Evolutionary conservation across 1,284 basidiomycete species (phyloP).

Genomic region (Malassezia slooffiae): DNA sequence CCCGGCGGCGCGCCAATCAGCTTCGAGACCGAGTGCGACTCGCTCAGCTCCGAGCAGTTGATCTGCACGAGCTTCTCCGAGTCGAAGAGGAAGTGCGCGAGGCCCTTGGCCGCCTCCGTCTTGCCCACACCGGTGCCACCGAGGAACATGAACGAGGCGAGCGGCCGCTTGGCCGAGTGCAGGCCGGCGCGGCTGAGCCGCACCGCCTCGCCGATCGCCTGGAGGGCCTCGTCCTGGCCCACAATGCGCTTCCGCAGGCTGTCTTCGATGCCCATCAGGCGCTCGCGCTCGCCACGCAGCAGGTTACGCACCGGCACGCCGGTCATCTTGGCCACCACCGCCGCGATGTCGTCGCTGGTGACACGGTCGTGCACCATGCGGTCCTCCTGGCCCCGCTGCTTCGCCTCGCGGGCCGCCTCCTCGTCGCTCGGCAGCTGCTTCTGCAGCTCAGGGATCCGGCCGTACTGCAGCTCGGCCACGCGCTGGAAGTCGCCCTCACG

Average conservation of each 20-base stretch:
- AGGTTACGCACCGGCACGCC: slow-evolving; percentile 83
- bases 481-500: slow-evolving; percentile 66
- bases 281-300: slow-evolving; percentile 77
- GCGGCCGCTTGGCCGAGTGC: slow-evolving; percentile 71
- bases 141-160: slow-evolving; percentile 82
- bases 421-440: slow-evolving; percentile 64
- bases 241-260: slow-evolving; percentile 64
- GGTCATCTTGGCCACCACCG: slow-evolving; percentile 70
- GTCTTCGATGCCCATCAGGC: slow-evolving; percentile 80
- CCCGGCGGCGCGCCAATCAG: slow-evolving; percentile 78
- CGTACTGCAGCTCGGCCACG: slow-evolving; percentile 69
- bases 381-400: not conserved
- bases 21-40: slow-evolving; percentile 76
- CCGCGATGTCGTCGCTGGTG: slow-evolving; percentile 73
- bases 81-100: slow-evolving; percentile 75
- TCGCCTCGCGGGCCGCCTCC: slow-evolving; percentile 33
- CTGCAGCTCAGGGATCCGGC: slow-evolving; percentile 71
- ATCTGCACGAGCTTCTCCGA: slow-evolving; percentile 63
- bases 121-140: slow-evolving; percentile 72
- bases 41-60: slow-evolving; percentile 57
- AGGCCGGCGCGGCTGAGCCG: slow-evolving; percentile 80
- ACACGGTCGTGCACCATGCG: slow-evolving; percentile 71
- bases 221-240: slow-evolving; percentile 73
- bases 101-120: slow-evolving; percentile 76
- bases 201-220: slow-evolving; percentile 72